Percentiles rank a stretch among this genome's conserved stretches.
Evolutionary conservation across 805 yeast species (phyloP).

Genomic region (Starmerella bombicola): DNA sequence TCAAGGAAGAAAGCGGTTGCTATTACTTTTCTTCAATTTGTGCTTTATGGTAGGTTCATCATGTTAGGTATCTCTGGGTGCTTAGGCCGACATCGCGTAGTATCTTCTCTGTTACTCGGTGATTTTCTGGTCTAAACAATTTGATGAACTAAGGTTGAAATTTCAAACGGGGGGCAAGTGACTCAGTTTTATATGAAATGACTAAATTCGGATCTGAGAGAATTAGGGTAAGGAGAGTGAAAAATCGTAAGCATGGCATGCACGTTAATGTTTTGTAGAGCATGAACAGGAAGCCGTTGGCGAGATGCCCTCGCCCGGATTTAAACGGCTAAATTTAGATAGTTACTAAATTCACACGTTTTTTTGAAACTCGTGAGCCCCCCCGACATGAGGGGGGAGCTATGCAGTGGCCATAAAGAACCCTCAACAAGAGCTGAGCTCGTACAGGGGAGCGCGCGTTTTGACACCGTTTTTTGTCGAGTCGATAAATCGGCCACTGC

Average conservation of each 20-base stretch:
- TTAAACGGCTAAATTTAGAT: too few species aligned
- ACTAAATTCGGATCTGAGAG: slow-evolving; percentile 5
- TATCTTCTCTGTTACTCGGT: slow-evolving; percentile 4
- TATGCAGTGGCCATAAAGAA: too few species aligned
- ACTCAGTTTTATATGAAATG: slow-evolving; percentile 14
- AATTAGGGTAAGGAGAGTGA: slow-evolving; percentile 11
- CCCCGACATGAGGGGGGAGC: too few species aligned
- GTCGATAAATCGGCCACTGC: too few species aligned
- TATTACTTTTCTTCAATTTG: slow-evolving; percentile 5
- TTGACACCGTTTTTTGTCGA: too few species aligned
- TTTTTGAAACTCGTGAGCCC: too few species aligned
- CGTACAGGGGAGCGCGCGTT: too few species aligned
- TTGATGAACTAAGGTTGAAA: slow-evolving; percentile 13
- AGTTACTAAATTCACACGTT: too few species aligned
- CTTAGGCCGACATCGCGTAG: slow-evolving; percentile 18
- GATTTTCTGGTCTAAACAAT: slow-evolving; percentile 12
- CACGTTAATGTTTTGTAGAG: too few species aligned
- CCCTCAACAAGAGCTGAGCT: too few species aligned
- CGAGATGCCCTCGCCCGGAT: too few species aligned
- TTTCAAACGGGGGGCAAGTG: not conserved
- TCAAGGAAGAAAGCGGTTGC: slow-evolving; percentile 4
- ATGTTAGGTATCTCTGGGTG: slow-evolving; percentile 3
- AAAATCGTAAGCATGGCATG: slow-evolving; percentile 1
- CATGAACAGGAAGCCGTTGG: too few species aligned
- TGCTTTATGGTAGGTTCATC: slow-evolving; percentile 9